Evolutionary conservation across 108 stramenopile species (phyloP), one percentile per base, ranked within the genome.

Genomic region (Mayamaea pseudoterrestris): DNA sequence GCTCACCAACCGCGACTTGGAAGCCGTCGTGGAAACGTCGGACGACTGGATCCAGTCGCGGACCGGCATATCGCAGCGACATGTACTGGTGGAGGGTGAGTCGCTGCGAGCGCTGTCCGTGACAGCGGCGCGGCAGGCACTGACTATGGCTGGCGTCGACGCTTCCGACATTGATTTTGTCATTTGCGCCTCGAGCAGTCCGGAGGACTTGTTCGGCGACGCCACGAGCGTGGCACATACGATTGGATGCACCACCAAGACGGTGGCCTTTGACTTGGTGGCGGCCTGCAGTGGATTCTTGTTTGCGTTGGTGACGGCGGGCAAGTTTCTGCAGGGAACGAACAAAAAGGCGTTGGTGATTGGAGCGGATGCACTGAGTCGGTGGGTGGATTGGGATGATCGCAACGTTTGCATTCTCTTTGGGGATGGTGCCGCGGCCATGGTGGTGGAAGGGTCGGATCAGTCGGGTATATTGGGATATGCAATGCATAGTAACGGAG

Each of bases 351-450:
- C 80, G 12, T 42, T 97, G 17, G 93, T 97, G 5, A 31, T 97
- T 35, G 96, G 96, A 23, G 83, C 90, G 9, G 96, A 97, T 69
- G 93, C 96, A 8, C 50, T 97, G 11, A 76, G 71, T 26, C 70
- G 96, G 54, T 92, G 86, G 86, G 83, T 94, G 1, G 96, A 97
- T 67, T 97, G 96, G 96, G 87, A 84, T 41, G 93, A 97, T 62
- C 71, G 96, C 24, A 94, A 94, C 68, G 54, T 76, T 2, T 95
- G 93, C 50, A 97, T 97, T 42, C 58, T 97, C 18, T 97, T 97
- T 68, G 96, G 96, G 18, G 96, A 97, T 71, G 96, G 93, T 5
- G 93, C 93, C 1, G 96, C 93, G 1, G 96, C 96, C n/a, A 79
- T 93, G 79, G 93, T 97, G 11, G 30, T 95, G 9, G 39, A 48